Conservation (phyloP, 805 yeast genomes). For the Hermanozyma aechmeae region DNA sequence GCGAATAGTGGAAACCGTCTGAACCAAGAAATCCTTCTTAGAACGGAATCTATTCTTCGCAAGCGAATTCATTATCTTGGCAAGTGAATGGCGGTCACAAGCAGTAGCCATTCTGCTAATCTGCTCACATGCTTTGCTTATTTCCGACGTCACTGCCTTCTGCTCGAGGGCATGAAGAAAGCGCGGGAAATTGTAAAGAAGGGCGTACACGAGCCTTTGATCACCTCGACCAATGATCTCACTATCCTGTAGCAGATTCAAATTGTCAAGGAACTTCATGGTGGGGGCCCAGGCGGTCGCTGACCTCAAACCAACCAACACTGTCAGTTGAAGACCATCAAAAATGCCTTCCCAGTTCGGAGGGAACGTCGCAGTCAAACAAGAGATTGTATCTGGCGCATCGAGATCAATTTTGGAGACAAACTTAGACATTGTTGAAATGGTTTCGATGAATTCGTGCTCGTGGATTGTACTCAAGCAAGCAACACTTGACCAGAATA, state of each 20-base stretch:
- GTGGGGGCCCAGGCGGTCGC: constrained; percentile 73
- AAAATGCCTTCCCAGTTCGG: constrained; percentile 93
- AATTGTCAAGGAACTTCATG: constrained; percentile 59
- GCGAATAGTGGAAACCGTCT: constrained; percentile 63
- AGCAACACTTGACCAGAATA: constrained; percentile 94
- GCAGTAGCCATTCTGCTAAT: constrained; percentile 54
- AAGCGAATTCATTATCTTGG: constrained; percentile 68
- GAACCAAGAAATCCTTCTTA: constrained; percentile 82
- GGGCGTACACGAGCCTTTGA: constrained; percentile 58
- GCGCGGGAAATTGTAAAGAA: constrained; percentile 75
- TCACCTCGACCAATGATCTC: constrained; percentile 69
- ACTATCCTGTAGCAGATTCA: constrained; percentile 59
- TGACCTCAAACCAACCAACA: constrained; percentile 78
- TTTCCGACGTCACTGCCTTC: constrained; percentile 38
- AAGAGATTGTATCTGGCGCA: constrained; percentile 75
- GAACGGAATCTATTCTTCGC: constrained; percentile 75
- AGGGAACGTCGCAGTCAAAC: constrained; percentile 81
- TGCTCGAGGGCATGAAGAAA: constrained; percentile 71
- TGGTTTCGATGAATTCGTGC: constrained; percentile 81
- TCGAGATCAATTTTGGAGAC: constrained; percentile 81
- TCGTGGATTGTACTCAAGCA: constrained; percentile 85
- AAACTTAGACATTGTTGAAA: constrained; percentile 74
- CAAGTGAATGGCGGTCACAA: constrained; percentile 45
- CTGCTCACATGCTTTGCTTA: constrained; percentile 30
- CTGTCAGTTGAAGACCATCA: constrained; percentile 75